These are phyloP conservation scores for Alternaria sp. DNA, from an alignment of 2,329 filamentous ascomycete species.

Conservation along the genomic window DNA sequence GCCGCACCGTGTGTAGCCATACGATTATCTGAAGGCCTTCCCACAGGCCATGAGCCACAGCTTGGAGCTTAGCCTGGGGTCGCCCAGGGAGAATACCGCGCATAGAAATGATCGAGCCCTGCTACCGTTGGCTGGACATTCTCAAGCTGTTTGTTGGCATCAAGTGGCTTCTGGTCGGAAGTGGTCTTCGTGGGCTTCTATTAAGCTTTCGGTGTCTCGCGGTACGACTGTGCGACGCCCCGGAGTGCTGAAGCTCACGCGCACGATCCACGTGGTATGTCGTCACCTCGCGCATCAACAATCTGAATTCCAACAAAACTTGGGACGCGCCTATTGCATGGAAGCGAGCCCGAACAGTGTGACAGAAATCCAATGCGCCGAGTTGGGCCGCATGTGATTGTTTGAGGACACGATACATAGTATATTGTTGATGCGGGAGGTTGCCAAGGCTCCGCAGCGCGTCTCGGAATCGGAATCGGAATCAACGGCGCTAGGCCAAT, in stretches of 20 bases:
- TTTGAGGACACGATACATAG: not conserved
- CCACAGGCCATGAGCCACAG: slow-evolving; percentile 77
- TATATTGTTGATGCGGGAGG: not conserved
- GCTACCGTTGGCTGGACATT: slow-evolving; percentile 33
- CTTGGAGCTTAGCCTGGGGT: slow-evolving; percentile 79
- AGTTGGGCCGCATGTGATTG: not conserved
- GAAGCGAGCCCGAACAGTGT: fast-evolving
- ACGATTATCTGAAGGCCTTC: slow-evolving; percentile 76
- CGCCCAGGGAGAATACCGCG: slow-evolving; percentile 80
- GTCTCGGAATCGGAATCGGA: slow-evolving; percentile 20
- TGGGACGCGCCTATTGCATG: not conserved
- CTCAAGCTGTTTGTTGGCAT: not conserved
- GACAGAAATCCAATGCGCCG: not conserved
- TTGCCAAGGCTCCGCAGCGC: slow-evolving; percentile 12
- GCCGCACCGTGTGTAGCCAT: slow-evolving; percentile 46
- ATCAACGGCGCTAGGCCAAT: no score
- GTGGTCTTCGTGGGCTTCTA: not conserved
- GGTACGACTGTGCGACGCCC: slow-evolving; percentile 20
- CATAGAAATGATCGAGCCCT: slow-evolving; percentile 59
- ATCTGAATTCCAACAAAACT: not conserved
- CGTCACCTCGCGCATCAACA: slow-evolving; percentile 18
- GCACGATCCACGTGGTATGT: slow-evolving; percentile 46
- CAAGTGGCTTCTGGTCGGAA: not conserved
- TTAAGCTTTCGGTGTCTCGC: slow-evolving; percentile 13
- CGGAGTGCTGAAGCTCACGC: slow-evolving; percentile 35